Conservation (phyloP, 192 early-diverging fungal species). For the Podila verticillata region DNA sequence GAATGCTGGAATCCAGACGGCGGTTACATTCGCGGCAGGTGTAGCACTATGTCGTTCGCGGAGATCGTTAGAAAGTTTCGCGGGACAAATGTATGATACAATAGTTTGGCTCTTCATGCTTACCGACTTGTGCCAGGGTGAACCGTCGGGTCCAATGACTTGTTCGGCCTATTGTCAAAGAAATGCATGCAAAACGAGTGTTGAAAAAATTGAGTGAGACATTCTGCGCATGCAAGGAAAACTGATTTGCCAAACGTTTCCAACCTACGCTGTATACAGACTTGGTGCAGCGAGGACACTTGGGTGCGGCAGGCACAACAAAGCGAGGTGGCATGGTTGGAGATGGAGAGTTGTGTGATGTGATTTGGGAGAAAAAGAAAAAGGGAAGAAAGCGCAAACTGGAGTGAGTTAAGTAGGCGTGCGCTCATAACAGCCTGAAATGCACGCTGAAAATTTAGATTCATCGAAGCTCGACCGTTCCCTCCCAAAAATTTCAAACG, state of each 20-base stretch:
- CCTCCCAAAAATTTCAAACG: not conserved
- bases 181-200: not conserved
- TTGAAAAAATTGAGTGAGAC: not conserved
- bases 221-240: not conserved
- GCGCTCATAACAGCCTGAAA: not conserved
- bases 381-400: not conserved
- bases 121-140: conserved; percentile 47
- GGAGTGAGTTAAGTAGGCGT: not conserved
- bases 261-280: conserved; percentile 62
- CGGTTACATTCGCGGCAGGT: conserved; percentile 62
- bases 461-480: not conserved
- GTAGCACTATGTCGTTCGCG: conserved; percentile 18
- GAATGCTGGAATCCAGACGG: conserved; percentile 60
- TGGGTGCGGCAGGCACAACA: conserved; percentile 49
- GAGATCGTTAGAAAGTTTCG: not conserved
- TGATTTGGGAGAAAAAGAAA: not conserved
- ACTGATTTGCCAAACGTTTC: not conserved
- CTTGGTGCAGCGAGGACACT: conserved; percentile 62
- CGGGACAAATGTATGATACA: not conserved
- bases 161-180: conserved; percentile 22
- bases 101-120: not conserved
- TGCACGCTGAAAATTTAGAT: not conserved
- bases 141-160: conserved; percentile 50
- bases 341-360: not conserved
- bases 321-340: conserved; percentile 56